Evolutionary conservation across 1,284 basidiomycete species (phyloP), one percentile per base, ranked within the genome.

Genomic region (Melampsora occidentalis): DNA sequence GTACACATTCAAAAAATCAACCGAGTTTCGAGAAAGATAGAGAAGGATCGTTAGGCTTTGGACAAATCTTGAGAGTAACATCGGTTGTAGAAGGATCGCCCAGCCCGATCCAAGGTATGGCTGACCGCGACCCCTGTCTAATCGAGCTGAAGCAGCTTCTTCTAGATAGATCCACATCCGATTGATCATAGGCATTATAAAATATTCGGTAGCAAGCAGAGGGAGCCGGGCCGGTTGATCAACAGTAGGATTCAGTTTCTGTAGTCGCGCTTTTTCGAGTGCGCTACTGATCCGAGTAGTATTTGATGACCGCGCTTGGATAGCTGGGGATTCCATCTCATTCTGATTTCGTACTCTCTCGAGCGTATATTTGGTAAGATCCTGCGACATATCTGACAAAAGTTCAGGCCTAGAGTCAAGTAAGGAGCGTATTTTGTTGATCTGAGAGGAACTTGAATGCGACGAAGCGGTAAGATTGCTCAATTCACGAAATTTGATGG

Each of bases 101-200:
- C 62, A 64, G 4, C 62, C 62, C 33, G 62, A 28, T 64, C 62
- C 62, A 33, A 64, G 35, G n/a, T 64, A 64, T 28, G 62, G 62
- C 31, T 64, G 25, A 33, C 62, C 62, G 9, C 25, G 25, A 64
- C 62, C 62, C 10, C 18, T 33, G 9, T 64, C 35, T 64, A 64
- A 14, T 31, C 35, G 25, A 7, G 35, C 25, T 64, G 28, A 39
- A 64, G 35, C 12, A 20, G 62, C 25, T 64, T 64, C 62, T 22
- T 64, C 33, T 28, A 64, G 16, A 35, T 64, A 64, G 20, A 39
- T 33, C 35, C 28, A 64, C 62, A 64, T 64, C 35, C 62, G 25
- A 20, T 64, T 33, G 18, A 64, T 39, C 62, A 64, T 64, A 22
- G 62, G 62, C 35, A 64, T 64, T 9, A 64, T 33, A 35, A 64